Base-by-base conservation (phyloP, 352 stramenopile genomes). In the Phytopythium mirpurense region DNA sequence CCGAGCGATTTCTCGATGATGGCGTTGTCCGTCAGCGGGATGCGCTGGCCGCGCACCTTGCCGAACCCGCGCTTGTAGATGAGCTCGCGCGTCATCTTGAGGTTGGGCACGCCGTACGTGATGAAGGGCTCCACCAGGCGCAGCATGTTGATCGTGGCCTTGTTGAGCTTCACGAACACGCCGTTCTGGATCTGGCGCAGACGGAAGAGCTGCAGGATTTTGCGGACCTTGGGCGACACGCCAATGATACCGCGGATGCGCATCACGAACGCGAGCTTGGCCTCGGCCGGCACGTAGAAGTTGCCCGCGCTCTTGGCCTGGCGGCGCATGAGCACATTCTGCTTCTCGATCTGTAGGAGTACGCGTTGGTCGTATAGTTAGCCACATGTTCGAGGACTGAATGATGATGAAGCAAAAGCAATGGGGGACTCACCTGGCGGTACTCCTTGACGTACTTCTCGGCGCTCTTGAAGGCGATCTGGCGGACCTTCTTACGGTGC, bases 31-130 rank as follows among this genome's bases (percentile, higher is more conserved):
- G 86, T 98, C 59, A 99, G 85, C 44, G 97, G 90, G 67, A 99
- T 98, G 63, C 96, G 94, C 78, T 99, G 92, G 84, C 97, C 97
- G 66, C 96, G 88, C 53, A 99, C 83, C 90, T 99, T 99, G 70
- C 95, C 97, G 71, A 98, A 99, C 67, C 97, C 97, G 74, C 97
- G 91, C 96, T 99, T 99, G 91, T 98, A 99, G 69, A 99, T 97
- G 23, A 99, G 82, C 80, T 99, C 95, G 57, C 96, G 83, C 44
- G 98, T 93, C 54, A 96, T 97, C 71, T 98, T 98, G n/a, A 98
- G 88, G 66, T 96, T 97, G 29, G 97, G 97, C 79, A 98, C 96
- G 42, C 97, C 97, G 78, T 99, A 99, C 24, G 96, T 98, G 45
- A 99, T 93, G 74, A 98, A 99, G 12, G 96, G 96, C 74, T 99